Evolutionary conservation across 2,329 filamentous ascomycete species (phyloP), one percentile per base, ranked within the genome.

Genomic region (Arthroderma sp.): DNA sequence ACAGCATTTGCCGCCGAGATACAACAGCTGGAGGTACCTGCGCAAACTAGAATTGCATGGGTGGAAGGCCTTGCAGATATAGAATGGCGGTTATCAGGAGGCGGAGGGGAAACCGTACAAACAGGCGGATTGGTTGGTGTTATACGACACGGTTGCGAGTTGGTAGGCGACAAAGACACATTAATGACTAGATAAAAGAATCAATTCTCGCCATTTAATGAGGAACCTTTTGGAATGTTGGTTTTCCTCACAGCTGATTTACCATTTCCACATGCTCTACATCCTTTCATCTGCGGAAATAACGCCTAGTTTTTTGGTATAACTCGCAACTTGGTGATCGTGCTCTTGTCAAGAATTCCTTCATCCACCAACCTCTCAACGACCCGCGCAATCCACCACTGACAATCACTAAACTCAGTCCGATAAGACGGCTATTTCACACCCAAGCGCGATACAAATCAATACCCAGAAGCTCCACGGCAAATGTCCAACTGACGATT

Each of bases 81-180:
- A 43, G 91, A 98, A 68, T 93, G 93, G 65, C 73, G 91, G 49
- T 70, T 98, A 4, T 83, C 88, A 31, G 84, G 86, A 37, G 91
- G 91, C 22, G 88, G 84, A 1, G 87, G 80, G 47, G 91, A 98
- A 67, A 69, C 71, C 4, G 77, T 98, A 47, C 91, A 98, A 69
- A 96, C 91, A 0, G 89, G 91, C 5, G 91, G 88, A 0, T 72
- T 95, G 38, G 85, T 96, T 7, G 91, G 89, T 1, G 85, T 94
- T 4, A 77, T 98, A 36, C 74, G 91, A 49, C 83, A 77, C 45
- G 91, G 91, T 0, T 88, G 85, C 29, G 89, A 94, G 61, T 66
- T 96, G 48, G 74, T 78, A 67, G 69, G 62, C 8, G 46, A 45
- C 15, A 34, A 61, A 61, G 43, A 65, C 59, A 49, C 43, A 11